Conservation (phyloP, 768 basidiomycete species). For the Tylopilus rubrobrunneus region DNA sequence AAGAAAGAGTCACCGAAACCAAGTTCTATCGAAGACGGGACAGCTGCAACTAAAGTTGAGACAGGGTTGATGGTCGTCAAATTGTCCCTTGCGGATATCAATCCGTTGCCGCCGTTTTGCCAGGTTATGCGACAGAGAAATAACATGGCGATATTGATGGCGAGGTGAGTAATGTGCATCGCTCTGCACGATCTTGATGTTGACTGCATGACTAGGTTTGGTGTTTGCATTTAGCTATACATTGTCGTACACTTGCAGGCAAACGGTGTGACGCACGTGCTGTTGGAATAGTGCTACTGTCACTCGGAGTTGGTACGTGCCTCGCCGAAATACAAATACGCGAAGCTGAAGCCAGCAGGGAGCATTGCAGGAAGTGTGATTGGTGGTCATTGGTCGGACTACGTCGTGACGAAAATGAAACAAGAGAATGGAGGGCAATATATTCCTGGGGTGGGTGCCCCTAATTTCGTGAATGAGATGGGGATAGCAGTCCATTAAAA, state of each 20-base stretch:
- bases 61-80: slow-evolving; percentile 35
- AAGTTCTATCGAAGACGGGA: slow-evolving; percentile 24
- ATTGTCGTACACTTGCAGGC: slow-evolving; percentile 69
- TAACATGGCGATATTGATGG: slow-evolving; percentile 59
- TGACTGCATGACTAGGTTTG: slow-evolving; percentile 44
- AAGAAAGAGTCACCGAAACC: slow-evolving; percentile 11
- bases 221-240: slow-evolving; percentile 70
- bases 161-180: slow-evolving; percentile 11
- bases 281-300: slow-evolving; percentile 72
- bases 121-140: slow-evolving; percentile 57
- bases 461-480: not conserved
- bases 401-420: slow-evolving; percentile 40
- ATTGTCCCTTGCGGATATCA: slow-evolving; percentile 67
- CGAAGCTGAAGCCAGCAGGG: slow-evolving; percentile 28
- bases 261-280: slow-evolving; percentile 68
- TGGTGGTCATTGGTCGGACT: slow-evolving; percentile 60
- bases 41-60: slow-evolving; percentile 9
- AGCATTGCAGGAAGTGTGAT: slow-evolving; percentile 49
- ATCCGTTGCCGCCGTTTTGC: slow-evolving; percentile 62
- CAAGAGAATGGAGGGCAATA: slow-evolving; percentile 41
- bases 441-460: slow-evolving; percentile 59
- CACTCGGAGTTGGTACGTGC: slow-evolving; percentile 62
- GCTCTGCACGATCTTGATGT: not conserved
- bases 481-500: not conserved
- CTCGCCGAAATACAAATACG: not conserved